These are phyloP conservation scores for Geotrichum aggregatum DNA, from an alignment of 1,139 yeast genomes.

Conservation along the genomic window DNA sequence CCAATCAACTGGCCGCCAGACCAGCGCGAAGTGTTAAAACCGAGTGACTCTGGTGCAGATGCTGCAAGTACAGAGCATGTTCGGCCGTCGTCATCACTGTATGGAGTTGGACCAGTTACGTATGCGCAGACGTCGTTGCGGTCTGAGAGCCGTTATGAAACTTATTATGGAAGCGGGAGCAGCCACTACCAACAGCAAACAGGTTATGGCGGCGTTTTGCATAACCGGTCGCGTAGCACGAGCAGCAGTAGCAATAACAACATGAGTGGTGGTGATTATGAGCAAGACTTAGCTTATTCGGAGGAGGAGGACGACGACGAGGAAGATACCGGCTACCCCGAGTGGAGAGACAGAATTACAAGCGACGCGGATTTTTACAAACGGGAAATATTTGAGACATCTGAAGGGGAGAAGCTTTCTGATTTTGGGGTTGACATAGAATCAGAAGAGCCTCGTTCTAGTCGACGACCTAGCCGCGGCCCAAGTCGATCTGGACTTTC, in stretches of 20 bases:
- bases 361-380: slow-evolving; percentile 37
- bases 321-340: slow-evolving; percentile 22
- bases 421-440: slow-evolving; percentile 88
- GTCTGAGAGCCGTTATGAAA: background rate
- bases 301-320: slow-evolving; percentile 11
- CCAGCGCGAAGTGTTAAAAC: slow-evolving; percentile 40
- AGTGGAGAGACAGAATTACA: slow-evolving; percentile 24
- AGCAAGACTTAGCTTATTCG: too few relatives aligned
- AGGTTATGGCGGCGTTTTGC: background rate
- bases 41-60: background rate
- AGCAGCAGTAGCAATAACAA: slow-evolving; percentile 24
- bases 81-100: background rate
- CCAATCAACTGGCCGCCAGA: slow-evolving; percentile 71
- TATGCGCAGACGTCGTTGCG: slow-evolving; percentile 14
- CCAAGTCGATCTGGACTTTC: too few relatives aligned
- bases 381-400: slow-evolving; percentile 65
- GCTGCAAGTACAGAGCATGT: too few relatives aligned
- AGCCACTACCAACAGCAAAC: background rate
- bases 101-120: slow-evolving; percentile 11
- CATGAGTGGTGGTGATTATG: too few relatives aligned
- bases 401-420: slow-evolving; percentile 71
- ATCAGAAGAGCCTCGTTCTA: slow-evolving; percentile 42
- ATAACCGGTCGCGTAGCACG: slow-evolving; percentile 22
- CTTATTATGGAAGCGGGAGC: too few relatives aligned
- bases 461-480: background rate